phyloP scores from a whole-genome alignment of 495 filamentous ascomycete species.

The Penicillium flavigenum region DNA sequence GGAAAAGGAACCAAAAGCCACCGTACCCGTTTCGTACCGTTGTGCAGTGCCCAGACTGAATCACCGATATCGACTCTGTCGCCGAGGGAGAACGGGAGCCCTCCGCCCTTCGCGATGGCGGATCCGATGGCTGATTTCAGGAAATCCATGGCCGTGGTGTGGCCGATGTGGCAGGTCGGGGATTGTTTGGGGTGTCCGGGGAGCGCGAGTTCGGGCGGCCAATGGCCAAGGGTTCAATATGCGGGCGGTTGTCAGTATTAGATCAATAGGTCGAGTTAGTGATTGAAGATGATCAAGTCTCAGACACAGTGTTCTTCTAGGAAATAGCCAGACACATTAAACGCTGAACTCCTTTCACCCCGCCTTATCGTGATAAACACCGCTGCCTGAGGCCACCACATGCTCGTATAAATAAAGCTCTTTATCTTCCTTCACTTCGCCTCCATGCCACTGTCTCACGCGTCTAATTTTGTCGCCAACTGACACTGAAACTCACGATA shows the following conservation, averaged over 20 bases:
- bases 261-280: background rate
- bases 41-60: conserved; percentile 89
- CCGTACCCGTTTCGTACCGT: conserved; percentile 84
- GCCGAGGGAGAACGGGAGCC: conserved; percentile 88
- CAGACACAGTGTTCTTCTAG: background rate
- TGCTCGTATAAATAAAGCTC: conserved; percentile 7
- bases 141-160: conserved; percentile 72
- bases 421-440: background rate
- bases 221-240: conserved; percentile 8
- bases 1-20: conserved; percentile 14
- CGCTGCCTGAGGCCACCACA: conserved; percentile 13
- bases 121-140: conserved; percentile 96
- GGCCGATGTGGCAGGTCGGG: conserved; percentile 9
- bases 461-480: conserved; percentile 4
- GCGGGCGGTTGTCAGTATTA: background rate
- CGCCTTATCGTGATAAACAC: conserved; percentile 24
- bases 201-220: conserved; percentile 6
- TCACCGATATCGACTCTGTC: conserved; percentile 85
- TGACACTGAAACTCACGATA: background rate
- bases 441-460: background rate
- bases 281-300: background rate
- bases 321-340: background rate
- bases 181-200: conserved; percentile 13
- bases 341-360: conserved; percentile 18
- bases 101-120: conserved; percentile 89